Evolutionary conservation across 2,329 filamentous ascomycete genomes (phyloP).

Genomic region (Penicillium paneum): DNA sequence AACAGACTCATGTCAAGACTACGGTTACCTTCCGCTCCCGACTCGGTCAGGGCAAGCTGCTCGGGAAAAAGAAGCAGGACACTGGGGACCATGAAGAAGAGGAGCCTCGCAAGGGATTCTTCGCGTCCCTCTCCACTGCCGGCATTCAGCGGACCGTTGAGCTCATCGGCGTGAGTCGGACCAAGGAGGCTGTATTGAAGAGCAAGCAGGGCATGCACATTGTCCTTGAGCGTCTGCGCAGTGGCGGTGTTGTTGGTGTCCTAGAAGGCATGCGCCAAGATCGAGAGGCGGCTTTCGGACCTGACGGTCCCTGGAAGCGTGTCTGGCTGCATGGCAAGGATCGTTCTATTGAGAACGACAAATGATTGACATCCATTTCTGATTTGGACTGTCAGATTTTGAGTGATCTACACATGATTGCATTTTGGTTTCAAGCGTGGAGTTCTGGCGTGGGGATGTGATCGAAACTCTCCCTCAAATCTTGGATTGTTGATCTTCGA

Average conservation of each 20-base stretch:
- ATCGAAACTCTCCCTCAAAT: conserved; percentile 23
- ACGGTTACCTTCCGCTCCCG: conserved; percentile 61
- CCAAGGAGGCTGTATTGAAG: conserved; percentile 59
- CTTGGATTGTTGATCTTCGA: conserved; percentile 6
- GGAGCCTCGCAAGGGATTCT: conserved; percentile 54
- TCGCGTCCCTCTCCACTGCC: conserved; percentile 58
- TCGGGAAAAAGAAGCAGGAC: conserved; percentile 41
- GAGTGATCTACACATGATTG: conserved; percentile 1
- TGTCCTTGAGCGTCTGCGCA: conserved; percentile 60
- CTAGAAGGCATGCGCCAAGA: conserved; percentile 68
- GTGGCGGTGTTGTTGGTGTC: conserved; percentile 65
- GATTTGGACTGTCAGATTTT: background rate
- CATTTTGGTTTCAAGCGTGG: conserved; percentile 24
- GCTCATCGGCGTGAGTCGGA: conserved; percentile 58
- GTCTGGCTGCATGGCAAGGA: conserved; percentile 39
- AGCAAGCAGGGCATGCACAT: conserved; percentile 66
- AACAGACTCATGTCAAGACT: conserved; percentile 57
- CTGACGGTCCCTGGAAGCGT: conserved; percentile 43
- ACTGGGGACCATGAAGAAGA: conserved; percentile 49
- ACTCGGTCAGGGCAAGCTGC: conserved; percentile 56
- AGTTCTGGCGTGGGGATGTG: conserved; percentile 19
- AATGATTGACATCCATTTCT: conserved; percentile 4
- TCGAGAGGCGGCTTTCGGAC: conserved; percentile 44
- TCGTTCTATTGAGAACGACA: conserved; percentile 27
- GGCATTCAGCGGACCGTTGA: conserved; percentile 63